phyloP scores from a whole-genome alignment of 1,139 yeast genomes.

The Sugiyamaella sp. region DNA sequence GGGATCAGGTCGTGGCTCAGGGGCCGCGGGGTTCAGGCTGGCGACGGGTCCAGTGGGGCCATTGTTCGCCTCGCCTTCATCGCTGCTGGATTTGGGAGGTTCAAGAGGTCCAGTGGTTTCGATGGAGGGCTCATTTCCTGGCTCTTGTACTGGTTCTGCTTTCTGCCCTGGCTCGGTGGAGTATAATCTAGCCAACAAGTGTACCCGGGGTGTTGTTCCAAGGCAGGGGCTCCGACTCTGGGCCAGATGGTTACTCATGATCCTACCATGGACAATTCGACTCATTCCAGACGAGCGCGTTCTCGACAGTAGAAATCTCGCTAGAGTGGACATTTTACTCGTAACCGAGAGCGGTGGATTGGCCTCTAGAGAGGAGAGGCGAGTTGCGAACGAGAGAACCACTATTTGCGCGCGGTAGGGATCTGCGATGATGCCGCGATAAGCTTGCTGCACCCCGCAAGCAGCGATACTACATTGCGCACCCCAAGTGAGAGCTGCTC shows the following conservation, averaged over 20 bases:
- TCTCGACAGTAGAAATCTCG: neutral
- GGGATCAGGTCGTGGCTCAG: constrained; percentile 1
- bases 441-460: constrained; percentile 4
- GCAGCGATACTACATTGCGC: too few relatives aligned
- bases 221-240: neutral
- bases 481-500: too few relatives aligned
- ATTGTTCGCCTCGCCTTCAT: neutral
- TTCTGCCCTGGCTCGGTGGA: neutral
- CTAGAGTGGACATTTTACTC: neutral
- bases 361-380: neutral
- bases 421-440: constrained; percentile 1
- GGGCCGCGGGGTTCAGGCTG: neutral
- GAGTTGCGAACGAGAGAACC: neutral
- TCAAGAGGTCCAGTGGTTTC: neutral
- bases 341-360: neutral
- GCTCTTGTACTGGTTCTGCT: neutral
- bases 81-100: neutral
- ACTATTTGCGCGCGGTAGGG: constrained; percentile 1
- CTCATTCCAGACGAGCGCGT: neutral
- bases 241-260: neutral
- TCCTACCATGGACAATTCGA: neutral
- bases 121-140: neutral
- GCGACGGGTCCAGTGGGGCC: too few relatives aligned
- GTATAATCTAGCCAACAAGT: neutral
- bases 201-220: neutral